Evolutionary conservation across 2,329 filamentous ascomycete genomes (phyloP).

Genomic region (Orbilia brochopaga): DNA sequence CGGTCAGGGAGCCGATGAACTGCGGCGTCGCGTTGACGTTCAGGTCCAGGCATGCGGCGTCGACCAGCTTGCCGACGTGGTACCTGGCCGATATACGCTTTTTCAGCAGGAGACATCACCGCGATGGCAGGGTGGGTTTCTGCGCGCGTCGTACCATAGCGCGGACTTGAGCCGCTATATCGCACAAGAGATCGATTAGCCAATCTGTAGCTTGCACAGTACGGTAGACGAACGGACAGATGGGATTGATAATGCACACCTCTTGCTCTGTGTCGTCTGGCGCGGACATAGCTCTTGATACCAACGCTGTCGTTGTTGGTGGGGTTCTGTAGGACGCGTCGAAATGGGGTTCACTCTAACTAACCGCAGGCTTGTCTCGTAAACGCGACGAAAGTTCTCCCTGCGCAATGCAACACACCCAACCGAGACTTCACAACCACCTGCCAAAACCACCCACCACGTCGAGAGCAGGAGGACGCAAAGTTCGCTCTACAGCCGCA

Average conservation of each 20-base stretch:
- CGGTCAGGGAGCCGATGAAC: slow-evolving; percentile 83
- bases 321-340: slow-evolving; percentile 15
- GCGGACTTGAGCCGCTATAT: slow-evolving; percentile 49
- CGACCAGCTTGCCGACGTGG: slow-evolving; percentile 82
- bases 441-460: no score
- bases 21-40: slow-evolving; percentile 88
- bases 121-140: background rate
- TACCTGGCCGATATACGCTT: slow-evolving; percentile 74
- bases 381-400: background rate
- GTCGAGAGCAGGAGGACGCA: background rate
- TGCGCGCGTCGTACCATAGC: slow-evolving; percentile 32
- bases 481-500: background rate
- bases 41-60: slow-evolving; percentile 75
- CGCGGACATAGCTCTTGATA: slow-evolving; percentile 27
- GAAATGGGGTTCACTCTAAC: background rate
- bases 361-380: no score
- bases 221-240: background rate
- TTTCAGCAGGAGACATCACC: slow-evolving; percentile 38
- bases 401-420: slow-evolving; percentile 22
- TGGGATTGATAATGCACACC: slow-evolving; percentile 14
- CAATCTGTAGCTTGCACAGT: slow-evolving; percentile 8
- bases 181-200: background rate
- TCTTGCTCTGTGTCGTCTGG: slow-evolving; percentile 36
- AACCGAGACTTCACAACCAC: background rate
- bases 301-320: background rate